Evolutionary conservation across 352 stramenopile genomes (phyloP), one percentile per base, ranked within the genome.

Genomic region (Phytophthora pseudosyringae): DNA sequence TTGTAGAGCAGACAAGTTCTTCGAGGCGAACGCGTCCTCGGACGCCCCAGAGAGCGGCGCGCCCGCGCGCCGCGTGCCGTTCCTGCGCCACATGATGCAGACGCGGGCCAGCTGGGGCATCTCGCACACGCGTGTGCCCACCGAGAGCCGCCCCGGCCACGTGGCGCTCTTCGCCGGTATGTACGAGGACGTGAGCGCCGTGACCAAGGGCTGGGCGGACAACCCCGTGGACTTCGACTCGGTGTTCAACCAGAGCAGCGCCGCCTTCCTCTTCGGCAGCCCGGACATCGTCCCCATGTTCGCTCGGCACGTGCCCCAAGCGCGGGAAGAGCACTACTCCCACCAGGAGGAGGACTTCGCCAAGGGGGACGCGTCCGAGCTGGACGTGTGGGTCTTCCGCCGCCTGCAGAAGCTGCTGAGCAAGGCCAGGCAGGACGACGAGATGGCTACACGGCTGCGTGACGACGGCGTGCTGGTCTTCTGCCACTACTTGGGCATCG

Each of bases 141-240:
- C 88, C 4, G 88, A 96, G 62, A 93, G 82, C 46, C 84, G 88
- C 0, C 88, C 88, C 1, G 88, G 88, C 25, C 88, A 94, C 64
- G 86, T 94, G 8, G 86, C 88, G 54, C 81, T 96, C 31, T 94
- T 96, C 51, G 88, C 88, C 2, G 88, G 86, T 13, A 94, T 96
- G 82, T 96, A 96, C 62, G 88, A 96, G 45, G 86, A 96, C 65
- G 88, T 94, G 52, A 93, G 83, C 49, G 88, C 86, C 5, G 86
- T 94, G n/a, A 94, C 88, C n/a, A 89, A 91, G 40, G 88, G 88
- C 36, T 96, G 86, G 86, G 80, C 90, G 25, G 84, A 93, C 61
- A 96, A 96, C 54, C 88, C 86, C 12, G 88, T 96, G 51, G 84
- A 94, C 45, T 96, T 94, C 54, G 88, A 96, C 69, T 94, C 87